Evolutionary conservation across 371 early-diverging fungal species (phyloP), one percentile per base, ranked within the genome.

Genomic region (Mortierella sp.): DNA sequence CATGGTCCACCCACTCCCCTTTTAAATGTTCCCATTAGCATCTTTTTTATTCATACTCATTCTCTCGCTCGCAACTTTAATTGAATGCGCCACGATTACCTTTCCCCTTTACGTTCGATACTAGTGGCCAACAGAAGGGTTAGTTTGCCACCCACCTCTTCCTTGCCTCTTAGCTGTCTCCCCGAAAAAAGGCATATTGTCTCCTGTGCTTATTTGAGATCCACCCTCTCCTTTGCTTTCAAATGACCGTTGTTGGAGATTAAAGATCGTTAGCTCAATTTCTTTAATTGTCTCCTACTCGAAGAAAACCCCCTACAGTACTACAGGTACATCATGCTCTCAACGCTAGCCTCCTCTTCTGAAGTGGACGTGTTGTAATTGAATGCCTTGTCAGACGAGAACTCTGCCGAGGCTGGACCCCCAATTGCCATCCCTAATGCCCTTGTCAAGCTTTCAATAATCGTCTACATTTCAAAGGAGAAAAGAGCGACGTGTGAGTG

Each of bases 281-380:
- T 31, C 31, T 60, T 63, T 31, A 31, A 31, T 63, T 16, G 7
- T 31, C 34, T 34, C 4, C 28, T 8, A 19, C 38, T 3, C 13
- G 28, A 31, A 63, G 8, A 31, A 16, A 5, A 14, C 16, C 16
- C 7, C 57, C 28, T 55, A 24, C 31, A n/a, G n/a, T n/a, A 5
- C 5, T 55, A 84, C 19, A 80, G 38, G 47, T 84, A 84, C 80
- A 84, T 80, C 73, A 80, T 57, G 38, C 74, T 75, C 63, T 80
- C 80, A 34, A 55, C 57, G 42, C 63, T 65, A 19, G 75, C 78
- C 68, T 84, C 84, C 14, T 80, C 80, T 24, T 79, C 76, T 7
- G 28, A 13, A 34, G 54, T 71, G 19, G 42, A 70, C 0, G 71
- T 31, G 16, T 50, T 76, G 44, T 52, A 77, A 2, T 72, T 38